Percentiles rank a stretch among this genome's conserved stretches.
Evolutionary conservation across 495 filamentous ascomycete genomes (phyloP).

Genomic region (Oidiodendron maius): DNA sequence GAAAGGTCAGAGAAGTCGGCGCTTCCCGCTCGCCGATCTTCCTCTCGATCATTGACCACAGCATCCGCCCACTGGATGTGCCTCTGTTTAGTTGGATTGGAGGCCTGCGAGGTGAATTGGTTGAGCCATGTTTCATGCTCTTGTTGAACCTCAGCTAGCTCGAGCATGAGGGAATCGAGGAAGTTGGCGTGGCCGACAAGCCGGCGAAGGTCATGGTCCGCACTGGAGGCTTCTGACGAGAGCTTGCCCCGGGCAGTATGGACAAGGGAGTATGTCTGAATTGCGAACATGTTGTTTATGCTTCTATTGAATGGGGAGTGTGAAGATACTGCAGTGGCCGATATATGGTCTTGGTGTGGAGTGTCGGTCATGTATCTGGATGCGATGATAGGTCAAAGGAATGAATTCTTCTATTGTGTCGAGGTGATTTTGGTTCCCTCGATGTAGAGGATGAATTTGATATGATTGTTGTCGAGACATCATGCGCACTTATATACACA

Average conservation of each 20-base stretch:
- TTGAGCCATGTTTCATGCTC: conserved; percentile 99
- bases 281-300: conserved; percentile 95
- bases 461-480: conserved; percentile 22
- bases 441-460: too few species aligned
- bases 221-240: conserved; percentile 76
- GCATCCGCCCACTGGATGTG: conserved; percentile 88
- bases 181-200: conserved; percentile 97
- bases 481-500: too few species aligned
- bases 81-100: conserved; percentile 48
- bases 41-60: conserved; percentile 66
- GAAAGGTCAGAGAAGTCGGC: conserved; percentile 52
- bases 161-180: conserved; percentile 91
- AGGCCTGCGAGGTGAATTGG: conserved; percentile 76
- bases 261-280: conserved; percentile 95
- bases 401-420: too few species aligned
- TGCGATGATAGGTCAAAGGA: too few species aligned
- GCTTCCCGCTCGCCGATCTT: conserved; percentile 53
- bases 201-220: conserved; percentile 89
- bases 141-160: conserved; percentile 86
- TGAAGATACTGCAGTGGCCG: too few species aligned
- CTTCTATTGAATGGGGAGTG: conserved; percentile 32
- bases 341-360: conserved; percentile 9
- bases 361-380: conserved; percentile 19
- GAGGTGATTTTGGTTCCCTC: too few species aligned
- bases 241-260: conserved; percentile 96